Evolutionary conservation across 2,329 filamentous ascomycete species (phyloP).

Genomic region (Pseudohalonectria lignicola): DNA sequence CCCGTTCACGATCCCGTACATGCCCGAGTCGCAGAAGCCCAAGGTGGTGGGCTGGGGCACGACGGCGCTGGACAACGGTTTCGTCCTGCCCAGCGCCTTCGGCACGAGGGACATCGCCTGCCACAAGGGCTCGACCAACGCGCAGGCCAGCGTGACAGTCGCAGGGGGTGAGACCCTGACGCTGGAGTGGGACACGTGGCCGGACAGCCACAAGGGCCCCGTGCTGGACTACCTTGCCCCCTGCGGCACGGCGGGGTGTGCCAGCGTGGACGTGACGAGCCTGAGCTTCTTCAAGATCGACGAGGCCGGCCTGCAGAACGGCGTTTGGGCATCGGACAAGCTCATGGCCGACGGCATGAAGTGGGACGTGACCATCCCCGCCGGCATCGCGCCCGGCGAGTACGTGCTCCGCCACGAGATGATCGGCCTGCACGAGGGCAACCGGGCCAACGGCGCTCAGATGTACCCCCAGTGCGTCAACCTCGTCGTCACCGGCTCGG

Average conservation of each 20-base stretch:
- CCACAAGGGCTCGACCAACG: slow-evolving; percentile 26
- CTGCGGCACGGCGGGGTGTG: slow-evolving; percentile 6
- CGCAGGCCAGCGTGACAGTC: slow-evolving; percentile 14
- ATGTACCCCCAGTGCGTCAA: slow-evolving; percentile 19
- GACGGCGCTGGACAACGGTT: slow-evolving; percentile 35
- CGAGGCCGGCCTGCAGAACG: slow-evolving; percentile 13
- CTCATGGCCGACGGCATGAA: slow-evolving; percentile 37
- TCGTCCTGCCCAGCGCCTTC: slow-evolving; percentile 30
- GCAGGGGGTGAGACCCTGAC: slow-evolving; percentile 26
- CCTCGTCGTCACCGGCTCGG: slow-evolving; percentile 13
- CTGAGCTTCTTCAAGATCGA: slow-evolving; percentile 10
- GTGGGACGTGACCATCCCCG: slow-evolving; percentile 20
- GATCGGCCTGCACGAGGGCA: slow-evolving; percentile 29
- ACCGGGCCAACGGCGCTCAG: slow-evolving; percentile 13
- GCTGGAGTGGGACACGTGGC: slow-evolving; percentile 30
- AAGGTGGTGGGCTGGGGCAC: slow-evolving; percentile 27
- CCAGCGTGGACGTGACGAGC: slow-evolving; percentile 4
- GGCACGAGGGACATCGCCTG: slow-evolving; percentile 31
- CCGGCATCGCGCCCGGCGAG: slow-evolving; percentile 12
- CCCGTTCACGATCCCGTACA: slow-evolving; percentile 7
- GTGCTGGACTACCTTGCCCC: slow-evolving; percentile 52
- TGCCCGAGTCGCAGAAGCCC: slow-evolving; percentile 23
- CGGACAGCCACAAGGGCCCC: slow-evolving; percentile 34
- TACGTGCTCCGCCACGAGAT: slow-evolving; percentile 32
- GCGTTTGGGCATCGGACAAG: slow-evolving; percentile 24